Conservation (phyloP, 2,329 filamentous ascomycete species). For the Eurotiales sp. region DNA sequence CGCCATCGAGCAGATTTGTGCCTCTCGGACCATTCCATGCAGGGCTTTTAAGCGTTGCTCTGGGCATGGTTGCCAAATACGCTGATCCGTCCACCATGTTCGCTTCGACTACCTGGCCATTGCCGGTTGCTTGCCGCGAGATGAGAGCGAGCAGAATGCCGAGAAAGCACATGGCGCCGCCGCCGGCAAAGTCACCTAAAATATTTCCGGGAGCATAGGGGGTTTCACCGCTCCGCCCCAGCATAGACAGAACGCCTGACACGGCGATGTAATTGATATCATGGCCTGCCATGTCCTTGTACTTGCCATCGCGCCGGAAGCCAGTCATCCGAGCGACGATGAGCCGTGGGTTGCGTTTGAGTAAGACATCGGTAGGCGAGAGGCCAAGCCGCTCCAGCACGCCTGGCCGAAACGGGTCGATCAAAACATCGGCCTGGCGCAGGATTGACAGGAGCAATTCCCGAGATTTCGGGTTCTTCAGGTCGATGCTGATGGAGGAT, state of each 20-base stretch:
- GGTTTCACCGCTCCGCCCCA: conserved; percentile 65
- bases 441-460: conserved; percentile 65
- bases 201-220: conserved; percentile 81
- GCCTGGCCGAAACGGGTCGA: conserved; percentile 90
- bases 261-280: conserved; percentile 97
- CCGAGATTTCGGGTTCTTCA: conserved; percentile 64
- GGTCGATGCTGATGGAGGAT: conserved; percentile 71
- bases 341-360: conserved; percentile 66
- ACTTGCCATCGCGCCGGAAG: conserved; percentile 81
- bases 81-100: conserved; percentile 93
- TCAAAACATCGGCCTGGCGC: conserved; percentile 67
- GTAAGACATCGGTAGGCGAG: conserved; percentile 63
- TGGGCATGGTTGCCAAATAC: conserved; percentile 74
- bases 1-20: conserved; percentile 75
- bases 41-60: conserved; percentile 61
- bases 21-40: conserved; percentile 65
- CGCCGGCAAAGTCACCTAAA: conserved; percentile 86
- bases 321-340: conserved; percentile 86
- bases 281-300: conserved; percentile 84
- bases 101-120: conserved; percentile 85
- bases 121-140: conserved; percentile 59
- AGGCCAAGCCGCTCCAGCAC: conserved; percentile 83
- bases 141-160: conserved; percentile 79
- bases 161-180: conserved; percentile 75
- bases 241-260: conserved; percentile 70